phyloP scores from a whole-genome alignment of 2,329 filamentous ascomycete genomes.

The Pyricularia grisea region DNA sequence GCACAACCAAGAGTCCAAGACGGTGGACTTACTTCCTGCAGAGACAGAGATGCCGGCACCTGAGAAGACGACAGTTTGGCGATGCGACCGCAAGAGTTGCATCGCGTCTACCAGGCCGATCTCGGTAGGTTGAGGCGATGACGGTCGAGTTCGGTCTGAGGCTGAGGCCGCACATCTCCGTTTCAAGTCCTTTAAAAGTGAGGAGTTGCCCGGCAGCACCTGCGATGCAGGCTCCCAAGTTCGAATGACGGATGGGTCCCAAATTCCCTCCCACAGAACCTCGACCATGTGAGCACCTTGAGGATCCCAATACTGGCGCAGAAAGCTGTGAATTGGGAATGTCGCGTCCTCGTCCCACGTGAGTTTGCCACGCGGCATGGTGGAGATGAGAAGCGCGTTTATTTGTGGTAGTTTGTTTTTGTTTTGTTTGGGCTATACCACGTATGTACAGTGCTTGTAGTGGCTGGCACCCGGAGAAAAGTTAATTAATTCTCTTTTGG shows the following conservation, averaged over 20 bases:
- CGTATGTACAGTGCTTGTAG: too few species aligned
- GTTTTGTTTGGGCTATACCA: background rate
- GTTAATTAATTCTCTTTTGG: background rate
- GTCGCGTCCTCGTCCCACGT: background rate
- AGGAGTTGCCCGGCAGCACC: background rate
- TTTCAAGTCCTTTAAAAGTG: background rate
- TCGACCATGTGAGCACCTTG: background rate
- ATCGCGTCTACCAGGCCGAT: background rate
- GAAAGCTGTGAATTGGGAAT: background rate
- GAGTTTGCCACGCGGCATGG: background rate
- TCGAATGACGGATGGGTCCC: background rate
- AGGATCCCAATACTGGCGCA: background rate
- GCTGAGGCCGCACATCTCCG: background rate
- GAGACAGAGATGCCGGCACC: background rate
- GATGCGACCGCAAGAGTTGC: background rate
- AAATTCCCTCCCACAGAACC: background rate
- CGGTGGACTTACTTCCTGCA: background rate
- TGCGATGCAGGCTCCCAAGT: background rate
- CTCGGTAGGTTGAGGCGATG: background rate
- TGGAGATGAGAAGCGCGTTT: background rate
- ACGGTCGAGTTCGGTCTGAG: background rate
- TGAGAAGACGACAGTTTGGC: background rate
- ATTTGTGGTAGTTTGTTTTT: background rate
- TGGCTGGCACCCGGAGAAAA: background rate
- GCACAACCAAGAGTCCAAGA: background rate